Conservation (phyloP, 2,329 filamentous ascomycete species). For the Cladosporium oxysporum region DNA sequence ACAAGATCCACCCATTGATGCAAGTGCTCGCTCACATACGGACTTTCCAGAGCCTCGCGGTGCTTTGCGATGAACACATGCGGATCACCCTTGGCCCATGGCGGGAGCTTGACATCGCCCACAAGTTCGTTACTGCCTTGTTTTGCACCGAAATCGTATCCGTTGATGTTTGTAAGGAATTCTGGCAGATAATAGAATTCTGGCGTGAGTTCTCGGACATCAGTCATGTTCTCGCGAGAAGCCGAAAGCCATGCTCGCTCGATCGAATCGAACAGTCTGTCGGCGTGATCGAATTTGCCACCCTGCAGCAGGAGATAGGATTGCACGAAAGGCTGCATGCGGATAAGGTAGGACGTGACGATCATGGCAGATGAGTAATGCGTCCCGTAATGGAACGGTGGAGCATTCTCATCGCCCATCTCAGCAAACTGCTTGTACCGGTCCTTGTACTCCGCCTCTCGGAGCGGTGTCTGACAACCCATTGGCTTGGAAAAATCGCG, state of each 20-base stretch:
- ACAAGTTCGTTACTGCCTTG: slow-evolving; percentile 80
- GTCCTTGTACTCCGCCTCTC: slow-evolving; percentile 78
- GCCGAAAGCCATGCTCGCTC: slow-evolving; percentile 89
- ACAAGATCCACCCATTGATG: slow-evolving; percentile 96
- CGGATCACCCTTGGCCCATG: slow-evolving; percentile 95
- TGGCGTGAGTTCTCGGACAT: slow-evolving; percentile 90
- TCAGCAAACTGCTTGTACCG: slow-evolving; percentile 86
- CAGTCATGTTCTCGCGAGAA: slow-evolving; percentile 85
- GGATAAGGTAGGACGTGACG: slow-evolving; percentile 92
- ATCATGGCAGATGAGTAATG: slow-evolving; percentile 99
- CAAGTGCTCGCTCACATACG: slow-evolving; percentile 83
- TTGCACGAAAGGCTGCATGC: slow-evolving; percentile 92
- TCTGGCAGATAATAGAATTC: slow-evolving; percentile 98
- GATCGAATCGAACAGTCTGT: slow-evolving; percentile 92
- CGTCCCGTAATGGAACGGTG: slow-evolving; percentile 95
- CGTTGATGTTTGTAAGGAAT: slow-evolving; percentile 90
- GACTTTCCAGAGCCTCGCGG: slow-evolving; percentile 91
- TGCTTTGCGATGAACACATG: slow-evolving; percentile 95
- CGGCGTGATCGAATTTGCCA: slow-evolving; percentile 94
- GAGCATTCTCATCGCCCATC: slow-evolving; percentile 73
- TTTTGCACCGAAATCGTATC: slow-evolving; percentile 86
- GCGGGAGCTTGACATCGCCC: slow-evolving; percentile 84
- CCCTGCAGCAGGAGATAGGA: slow-evolving; percentile 93
- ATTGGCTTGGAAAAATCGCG: slow-evolving; percentile 93
- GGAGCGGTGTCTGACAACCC: slow-evolving; percentile 79